A percentile compares a stretch with the other conserved stretches of the same genome.
These are phyloP conservation scores for Jacaranda copaia DNA, from an alignment of 257 asterid species.

Conservation along the genomic window DNA sequence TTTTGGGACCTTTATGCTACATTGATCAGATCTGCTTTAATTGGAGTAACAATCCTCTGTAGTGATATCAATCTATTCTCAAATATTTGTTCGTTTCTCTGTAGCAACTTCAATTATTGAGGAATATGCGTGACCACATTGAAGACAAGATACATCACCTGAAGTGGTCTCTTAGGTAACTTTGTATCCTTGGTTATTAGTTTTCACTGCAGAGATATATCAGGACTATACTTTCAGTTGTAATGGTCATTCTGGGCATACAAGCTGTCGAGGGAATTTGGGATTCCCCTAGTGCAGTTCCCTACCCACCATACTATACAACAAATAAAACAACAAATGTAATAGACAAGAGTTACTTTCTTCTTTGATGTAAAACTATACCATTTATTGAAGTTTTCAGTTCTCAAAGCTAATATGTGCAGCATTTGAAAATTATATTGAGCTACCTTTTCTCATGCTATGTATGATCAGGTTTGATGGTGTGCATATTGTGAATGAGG, in stretches of 20 bases:
- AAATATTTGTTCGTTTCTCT: conserved; percentile 29
- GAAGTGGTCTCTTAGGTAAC: conserved; percentile 85
- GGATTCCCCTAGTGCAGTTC: conserved; percentile 27
- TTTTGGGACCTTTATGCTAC: neutral
- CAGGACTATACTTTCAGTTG: neutral
- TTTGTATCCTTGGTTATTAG: neutral
- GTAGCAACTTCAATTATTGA: conserved; percentile 80
- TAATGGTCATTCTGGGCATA: conserved; percentile 16
- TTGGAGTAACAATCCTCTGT: conserved; percentile 21
- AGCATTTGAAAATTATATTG: conserved; percentile 19
- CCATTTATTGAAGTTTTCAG: conserved; percentile 15
- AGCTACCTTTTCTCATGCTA: conserved; percentile 27
- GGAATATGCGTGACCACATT: conserved; percentile 83
- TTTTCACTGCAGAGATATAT: neutral
- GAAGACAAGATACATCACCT: conserved; percentile 86
- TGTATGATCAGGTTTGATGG: conserved; percentile 67
- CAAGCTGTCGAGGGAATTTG: conserved; percentile 7
- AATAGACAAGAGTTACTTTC: neutral
- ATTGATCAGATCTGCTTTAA: conserved; percentile 13
- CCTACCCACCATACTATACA: neutral
- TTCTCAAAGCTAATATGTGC: conserved; percentile 16
- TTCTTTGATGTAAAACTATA: conserved; percentile 19
- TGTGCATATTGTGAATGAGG: conserved; percentile 43
- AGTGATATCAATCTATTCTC: conserved; percentile 16
- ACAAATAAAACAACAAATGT: conserved; percentile 2